A percentile compares a stretch with the other conserved stretches of the same genome.
Evolutionary conservation across 2,329 filamentous ascomycete species (phyloP).

Genomic region (Ceratocystis papillata): DNA sequence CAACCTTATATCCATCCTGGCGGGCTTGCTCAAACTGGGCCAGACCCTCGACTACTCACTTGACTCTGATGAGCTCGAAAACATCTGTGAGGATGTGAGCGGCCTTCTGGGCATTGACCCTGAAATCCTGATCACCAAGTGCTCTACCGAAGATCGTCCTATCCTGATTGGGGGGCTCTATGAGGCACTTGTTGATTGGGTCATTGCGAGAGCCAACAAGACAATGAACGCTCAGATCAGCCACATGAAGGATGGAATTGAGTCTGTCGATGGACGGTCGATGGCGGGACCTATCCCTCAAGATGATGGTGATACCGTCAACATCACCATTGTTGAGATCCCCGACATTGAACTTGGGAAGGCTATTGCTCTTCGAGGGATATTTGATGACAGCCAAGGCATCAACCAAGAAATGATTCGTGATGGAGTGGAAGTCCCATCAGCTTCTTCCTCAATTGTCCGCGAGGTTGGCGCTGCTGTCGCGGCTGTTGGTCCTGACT

Average conservation of each 20-base stretch:
- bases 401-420: slow-evolving; percentile 98
- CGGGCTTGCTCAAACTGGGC: slow-evolving; percentile 80
- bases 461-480: slow-evolving; percentile 81
- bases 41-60: slow-evolving; percentile 77
- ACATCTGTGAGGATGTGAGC: slow-evolving; percentile 81
- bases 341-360: slow-evolving; percentile 72
- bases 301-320: slow-evolving; percentile 71
- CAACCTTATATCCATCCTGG: slow-evolving; percentile 73
- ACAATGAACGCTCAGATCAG: slow-evolving; percentile 68
- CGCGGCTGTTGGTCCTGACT: slow-evolving; percentile 61
- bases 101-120: slow-evolving; percentile 78
- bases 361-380: slow-evolving; percentile 74
- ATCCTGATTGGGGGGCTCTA: slow-evolving; percentile 79
- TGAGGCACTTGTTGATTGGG: slow-evolving; percentile 89
- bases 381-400: slow-evolving; percentile 85
- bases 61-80: slow-evolving; percentile 73
- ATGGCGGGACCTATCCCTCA: slow-evolving; percentile 36
- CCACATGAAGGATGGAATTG: slow-evolving; percentile 53
- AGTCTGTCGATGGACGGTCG: slow-evolving; percentile 55
- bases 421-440: slow-evolving; percentile 68
- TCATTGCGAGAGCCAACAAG: slow-evolving; percentile 77
- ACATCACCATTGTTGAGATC: slow-evolving; percentile 78
- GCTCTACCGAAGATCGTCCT: slow-evolving; percentile 72
- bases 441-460: slow-evolving; percentile 69
- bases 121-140: slow-evolving; percentile 65